These are phyloP conservation scores for Moricandia moricandioides DNA, from an alignment of 345 rosid species.

Conservation along the genomic window DNA sequence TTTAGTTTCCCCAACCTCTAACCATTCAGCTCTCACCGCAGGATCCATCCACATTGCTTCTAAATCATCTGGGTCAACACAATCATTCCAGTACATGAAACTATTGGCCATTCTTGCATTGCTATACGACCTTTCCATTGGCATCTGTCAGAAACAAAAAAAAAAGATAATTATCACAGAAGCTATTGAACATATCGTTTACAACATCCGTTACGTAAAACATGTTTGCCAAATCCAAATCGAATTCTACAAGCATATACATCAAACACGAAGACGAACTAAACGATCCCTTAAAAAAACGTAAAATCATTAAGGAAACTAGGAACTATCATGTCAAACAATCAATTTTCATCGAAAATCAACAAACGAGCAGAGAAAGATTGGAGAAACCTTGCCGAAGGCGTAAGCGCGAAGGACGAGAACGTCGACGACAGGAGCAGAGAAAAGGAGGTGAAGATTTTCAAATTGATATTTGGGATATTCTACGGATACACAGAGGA, in stretches of 20 bases:
- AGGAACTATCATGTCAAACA: not conserved
- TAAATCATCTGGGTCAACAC: constrained; percentile 62
- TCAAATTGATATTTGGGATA: constrained; percentile 10
- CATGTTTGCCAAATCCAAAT: not conserved
- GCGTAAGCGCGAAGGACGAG: constrained; percentile 14
- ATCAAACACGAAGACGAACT: constrained; percentile 3
- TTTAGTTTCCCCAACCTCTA: constrained; percentile 74
- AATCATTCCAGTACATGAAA: constrained; percentile 89
- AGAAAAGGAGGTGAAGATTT: constrained; percentile 8
- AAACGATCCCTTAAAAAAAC: not conserved
- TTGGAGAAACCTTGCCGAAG: constrained; percentile 19
- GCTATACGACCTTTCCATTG: constrained; percentile 35
- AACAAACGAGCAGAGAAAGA: not conserved
- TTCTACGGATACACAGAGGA: constrained; percentile 11
- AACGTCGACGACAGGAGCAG: constrained; percentile 6
- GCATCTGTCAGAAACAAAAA: constrained; percentile 12
- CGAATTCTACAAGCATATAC: not conserved
- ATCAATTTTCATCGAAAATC: not conserved
- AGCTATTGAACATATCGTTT: not conserved
- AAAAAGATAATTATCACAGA: not conserved
- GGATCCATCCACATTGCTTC: constrained; percentile 83
- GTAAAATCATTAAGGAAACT: not conserved
- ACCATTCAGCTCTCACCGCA: constrained; percentile 76
- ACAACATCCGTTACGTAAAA: not conserved
- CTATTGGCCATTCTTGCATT: constrained; percentile 54